Evolutionary conservation across 2,329 filamentous ascomycete species (phyloP).

Genomic region (Fusarium luffae): DNA sequence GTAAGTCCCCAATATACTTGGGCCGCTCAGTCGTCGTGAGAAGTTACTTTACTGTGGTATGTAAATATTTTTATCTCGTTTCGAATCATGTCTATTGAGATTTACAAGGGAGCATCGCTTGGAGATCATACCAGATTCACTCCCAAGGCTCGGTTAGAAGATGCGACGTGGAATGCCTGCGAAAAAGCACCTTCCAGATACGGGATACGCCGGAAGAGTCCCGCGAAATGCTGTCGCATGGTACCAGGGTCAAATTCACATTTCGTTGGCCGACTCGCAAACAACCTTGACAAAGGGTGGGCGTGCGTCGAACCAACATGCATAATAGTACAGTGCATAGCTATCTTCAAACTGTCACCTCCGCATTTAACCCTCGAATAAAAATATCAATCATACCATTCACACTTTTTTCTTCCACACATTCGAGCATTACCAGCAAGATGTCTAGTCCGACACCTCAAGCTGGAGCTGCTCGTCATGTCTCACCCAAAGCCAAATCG

Average conservation of each 20-base stretch:
- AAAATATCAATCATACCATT: not conserved
- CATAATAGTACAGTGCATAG: not conserved
- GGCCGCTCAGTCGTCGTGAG: too few relatives aligned
- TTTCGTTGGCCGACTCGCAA: not conserved
- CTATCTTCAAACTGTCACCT: not conserved
- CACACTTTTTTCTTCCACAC: not conserved
- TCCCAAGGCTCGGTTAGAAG: not conserved
- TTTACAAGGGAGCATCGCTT: not conserved
- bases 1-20: too few relatives aligned
- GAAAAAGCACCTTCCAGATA: not conserved
- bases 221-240: not conserved
- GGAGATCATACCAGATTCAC: not conserved
- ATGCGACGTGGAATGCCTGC: not conserved
- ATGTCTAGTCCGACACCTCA: not conserved
- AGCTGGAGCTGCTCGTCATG: not conserved
- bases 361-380: not conserved
- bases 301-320: not conserved
- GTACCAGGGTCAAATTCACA: not conserved
- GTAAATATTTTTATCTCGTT: too few relatives aligned
- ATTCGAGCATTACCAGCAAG: fast-evolving
- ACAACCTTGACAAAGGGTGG: not conserved
- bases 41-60: too few relatives aligned
- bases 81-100: too few relatives aligned
- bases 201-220: not conserved
- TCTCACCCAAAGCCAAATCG: not conserved